Base-by-base conservation (phyloP, 1,284 basidiomycete species). In the Erythrobasidium hasegawianum region DNA sequence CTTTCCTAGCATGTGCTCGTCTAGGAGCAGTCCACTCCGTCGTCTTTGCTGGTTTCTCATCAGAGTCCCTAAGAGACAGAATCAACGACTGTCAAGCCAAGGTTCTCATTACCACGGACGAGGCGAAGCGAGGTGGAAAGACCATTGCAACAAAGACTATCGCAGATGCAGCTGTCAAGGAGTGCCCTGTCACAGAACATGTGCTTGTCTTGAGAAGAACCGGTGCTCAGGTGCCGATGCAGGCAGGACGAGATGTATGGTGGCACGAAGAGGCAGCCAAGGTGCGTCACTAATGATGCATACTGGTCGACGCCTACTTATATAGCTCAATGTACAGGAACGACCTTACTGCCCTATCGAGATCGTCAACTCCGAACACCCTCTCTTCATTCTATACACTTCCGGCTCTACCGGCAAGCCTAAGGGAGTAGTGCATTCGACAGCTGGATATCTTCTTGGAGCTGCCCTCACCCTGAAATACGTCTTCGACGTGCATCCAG, bases 11-110 rank as follows among this genome's bases (percentile, higher is more conserved):
- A 20, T 97, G 94, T 78, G 94, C 95, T 5, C 88, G 95, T 73
- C 90, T 98, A 74, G 96, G 95, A 59, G 95, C 96, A 26, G 83
- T 98, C 62, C 96, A 98, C 81, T 96, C 92, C n/a, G 95, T 97
- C 75, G 87, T 98, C 70, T 98, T 98, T 75, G 95, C 95, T 57
- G 95, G 96, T 14, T 98, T 98, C 83, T 92, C 88, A 9, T 87
- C 94, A n/a, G 96, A 97, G 79, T 90, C 90, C 10, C 86, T 98
- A 64, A 86, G 95, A 58, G 96, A 97, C 79, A 87, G 96, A 68
- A 85, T 94, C 45, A 84, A 86, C 67, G 96, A 98, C 79, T 96
- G 94, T 81, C 83, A 84, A 73, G 90, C 87, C 40, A 85, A 86
- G 62, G 90, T 98, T 10, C 82, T 98, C 70, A 92, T 98, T 77